Conservation (phyloP, 2,329 filamentous ascomycete species). For the Penicillium sumatraense region DNA sequence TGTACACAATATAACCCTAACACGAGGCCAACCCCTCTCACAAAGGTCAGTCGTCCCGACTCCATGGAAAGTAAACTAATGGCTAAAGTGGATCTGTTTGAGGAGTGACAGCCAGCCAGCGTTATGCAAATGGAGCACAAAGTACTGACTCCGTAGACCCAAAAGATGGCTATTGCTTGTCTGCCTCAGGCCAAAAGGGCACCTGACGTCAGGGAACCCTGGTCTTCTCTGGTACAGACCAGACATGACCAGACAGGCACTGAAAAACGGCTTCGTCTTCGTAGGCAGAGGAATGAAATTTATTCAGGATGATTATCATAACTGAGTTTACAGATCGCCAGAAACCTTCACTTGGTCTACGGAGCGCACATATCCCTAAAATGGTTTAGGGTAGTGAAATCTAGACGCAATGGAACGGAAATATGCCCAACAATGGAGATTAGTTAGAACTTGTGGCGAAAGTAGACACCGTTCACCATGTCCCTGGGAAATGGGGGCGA, state of each 20-base stretch:
- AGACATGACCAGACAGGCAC: too few relatives aligned
- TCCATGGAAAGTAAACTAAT: not conserved
- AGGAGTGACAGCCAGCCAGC: not conserved
- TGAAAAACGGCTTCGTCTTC: too few relatives aligned
- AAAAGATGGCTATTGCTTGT: not conserved
- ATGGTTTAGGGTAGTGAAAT: not conserved
- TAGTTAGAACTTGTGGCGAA: not conserved
- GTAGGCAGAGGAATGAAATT: too few relatives aligned
- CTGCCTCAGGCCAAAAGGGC: constrained; percentile 4
- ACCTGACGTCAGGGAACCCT: constrained; percentile 12
- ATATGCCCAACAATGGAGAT: not conserved
- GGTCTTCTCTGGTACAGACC: too few relatives aligned
- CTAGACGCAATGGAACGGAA: not conserved
- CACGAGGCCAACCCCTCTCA: not conserved
- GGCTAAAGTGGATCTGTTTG: not conserved
- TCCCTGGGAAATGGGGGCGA: not conserved
- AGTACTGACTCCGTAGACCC: too few relatives aligned
- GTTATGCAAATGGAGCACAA: constrained; percentile 2
- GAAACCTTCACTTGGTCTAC: too few relatives aligned
- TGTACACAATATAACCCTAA: not conserved
- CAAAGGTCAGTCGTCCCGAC: not conserved
- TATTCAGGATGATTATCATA: too few relatives aligned
- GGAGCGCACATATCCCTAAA: not conserved
- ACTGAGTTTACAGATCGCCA: too few relatives aligned
- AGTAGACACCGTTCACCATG: not conserved